Conservation (phyloP, 2,329 filamentous ascomycete genomes). For the Botrytis cinerea region DNA sequence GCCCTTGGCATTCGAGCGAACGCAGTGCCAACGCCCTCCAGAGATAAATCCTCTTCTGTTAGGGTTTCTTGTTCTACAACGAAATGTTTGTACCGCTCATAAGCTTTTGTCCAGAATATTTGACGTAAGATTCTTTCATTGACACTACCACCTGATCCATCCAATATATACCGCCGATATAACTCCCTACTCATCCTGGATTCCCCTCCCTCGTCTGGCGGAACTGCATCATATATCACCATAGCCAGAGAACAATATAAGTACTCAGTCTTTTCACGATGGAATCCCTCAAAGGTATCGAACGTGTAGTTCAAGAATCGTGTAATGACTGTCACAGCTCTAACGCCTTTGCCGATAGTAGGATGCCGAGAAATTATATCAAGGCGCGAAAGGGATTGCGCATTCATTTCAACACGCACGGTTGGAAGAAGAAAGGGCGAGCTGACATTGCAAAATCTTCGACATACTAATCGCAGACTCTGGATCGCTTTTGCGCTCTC, state of each 20-base stretch:
- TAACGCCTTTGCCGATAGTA: neutral
- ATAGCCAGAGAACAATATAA: neutral
- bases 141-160: neutral
- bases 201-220: neutral
- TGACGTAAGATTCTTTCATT: neutral
- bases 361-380: neutral
- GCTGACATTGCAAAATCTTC: neutral
- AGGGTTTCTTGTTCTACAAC: neutral
- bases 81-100: neutral
- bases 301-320: neutral
- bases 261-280: neutral
- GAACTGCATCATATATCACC: neutral
- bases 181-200: neutral
- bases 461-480: neutral
- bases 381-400: neutral
- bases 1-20: neutral
- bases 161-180: neutral
- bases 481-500: neutral
- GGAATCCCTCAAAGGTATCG: neutral
- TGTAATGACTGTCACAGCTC: neutral
- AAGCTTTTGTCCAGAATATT: neutral
- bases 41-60: neutral
- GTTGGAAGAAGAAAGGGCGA: neutral
- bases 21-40: neutral
- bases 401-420: neutral